These are phyloP conservation scores for Herpetomonas samuelpessoai DNA, from an alignment of 208 protist species.

Conservation along the genomic window DNA sequence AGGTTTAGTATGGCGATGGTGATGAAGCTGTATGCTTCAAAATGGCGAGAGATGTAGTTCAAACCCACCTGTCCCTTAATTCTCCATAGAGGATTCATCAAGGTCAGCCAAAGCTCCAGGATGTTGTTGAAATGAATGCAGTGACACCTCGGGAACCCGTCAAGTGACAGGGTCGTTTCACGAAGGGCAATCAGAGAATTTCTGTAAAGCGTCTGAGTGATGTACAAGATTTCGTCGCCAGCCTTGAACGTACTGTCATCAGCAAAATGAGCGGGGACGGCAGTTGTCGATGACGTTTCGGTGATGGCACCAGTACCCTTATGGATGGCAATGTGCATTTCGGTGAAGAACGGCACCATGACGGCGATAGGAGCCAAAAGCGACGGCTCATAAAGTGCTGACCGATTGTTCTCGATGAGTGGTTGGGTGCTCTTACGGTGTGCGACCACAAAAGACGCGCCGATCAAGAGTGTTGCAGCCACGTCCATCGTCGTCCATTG, in stretches of 20 bases:
- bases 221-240: conserved; percentile 41
- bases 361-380: conserved; percentile 24
- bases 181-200: conserved; percentile 61
- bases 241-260: conserved; percentile 19
- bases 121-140: conserved; percentile 65
- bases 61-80: conserved; percentile 17
- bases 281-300: neutral
- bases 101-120: conserved; percentile 70
- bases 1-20: conserved; percentile 53
- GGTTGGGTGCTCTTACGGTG: conserved; percentile 21
- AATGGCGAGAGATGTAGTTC: conserved; percentile 60
- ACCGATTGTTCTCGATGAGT: conserved; percentile 26
- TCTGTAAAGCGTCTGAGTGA: conserved; percentile 48
- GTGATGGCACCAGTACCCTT: neutral
- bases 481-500: conserved; percentile 39
- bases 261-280: conserved; percentile 18
- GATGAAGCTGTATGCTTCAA: conserved; percentile 68
- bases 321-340: conserved; percentile 11
- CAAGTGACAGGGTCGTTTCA: conserved; percentile 56
- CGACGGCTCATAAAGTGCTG: conserved; percentile 23
- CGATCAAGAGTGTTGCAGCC: conserved; percentile 37
- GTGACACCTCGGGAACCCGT: conserved; percentile 44
- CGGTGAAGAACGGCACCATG: conserved; percentile 45
- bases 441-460: conserved; percentile 25
- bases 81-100: conserved; percentile 52